Conservation (phyloP, 176 grass and related monocot species). For the Oryza brachyantha region DNA sequence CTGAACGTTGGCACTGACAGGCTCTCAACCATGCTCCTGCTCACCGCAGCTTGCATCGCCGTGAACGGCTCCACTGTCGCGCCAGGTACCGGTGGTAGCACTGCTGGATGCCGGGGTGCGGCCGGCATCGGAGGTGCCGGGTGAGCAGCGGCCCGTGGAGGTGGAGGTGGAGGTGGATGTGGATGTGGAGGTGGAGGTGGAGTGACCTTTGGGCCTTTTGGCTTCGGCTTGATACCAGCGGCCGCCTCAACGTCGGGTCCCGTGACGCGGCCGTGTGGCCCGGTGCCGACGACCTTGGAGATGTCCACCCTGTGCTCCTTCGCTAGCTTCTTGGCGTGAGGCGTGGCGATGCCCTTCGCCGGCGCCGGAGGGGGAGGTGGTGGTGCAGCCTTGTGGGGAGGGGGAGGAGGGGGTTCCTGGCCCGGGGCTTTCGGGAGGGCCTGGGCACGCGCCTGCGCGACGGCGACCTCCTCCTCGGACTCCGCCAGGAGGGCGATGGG, state of each 20-base stretch:
- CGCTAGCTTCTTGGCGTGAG: conserved; percentile 81
- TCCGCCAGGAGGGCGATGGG: conserved; percentile 90
- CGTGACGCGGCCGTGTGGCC: conserved; percentile 63
- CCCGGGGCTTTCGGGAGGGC: conserved; percentile 34
- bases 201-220: not conserved
- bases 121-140: not conserved
- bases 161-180: conserved; percentile 18
- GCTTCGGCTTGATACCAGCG: conserved; percentile 63
- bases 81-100: conserved; percentile 48
- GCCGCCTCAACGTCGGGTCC: conserved; percentile 66
- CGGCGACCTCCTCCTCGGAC: conserved; percentile 71
- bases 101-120: conserved; percentile 13
- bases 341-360: conserved; percentile 52
- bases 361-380: conserved; percentile 18
- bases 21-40: conserved; percentile 94
- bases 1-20: conserved; percentile 73
- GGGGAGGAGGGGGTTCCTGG: conserved; percentile 17
- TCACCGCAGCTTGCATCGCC: conserved; percentile 75
- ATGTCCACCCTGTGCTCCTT: conserved; percentile 77
- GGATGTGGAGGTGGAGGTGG: conserved; percentile 16
- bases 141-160: conserved; percentile 6
- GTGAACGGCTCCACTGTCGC: conserved; percentile 70
- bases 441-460: conserved; percentile 59
- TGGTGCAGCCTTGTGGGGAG: not conserved
- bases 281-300: conserved; percentile 45